A percentile compares a stretch with the other conserved stretches of the same genome.
phyloP scores from a whole-genome alignment of 495 filamentous ascomycete species.

The Lophiostoma macrostomum region DNA sequence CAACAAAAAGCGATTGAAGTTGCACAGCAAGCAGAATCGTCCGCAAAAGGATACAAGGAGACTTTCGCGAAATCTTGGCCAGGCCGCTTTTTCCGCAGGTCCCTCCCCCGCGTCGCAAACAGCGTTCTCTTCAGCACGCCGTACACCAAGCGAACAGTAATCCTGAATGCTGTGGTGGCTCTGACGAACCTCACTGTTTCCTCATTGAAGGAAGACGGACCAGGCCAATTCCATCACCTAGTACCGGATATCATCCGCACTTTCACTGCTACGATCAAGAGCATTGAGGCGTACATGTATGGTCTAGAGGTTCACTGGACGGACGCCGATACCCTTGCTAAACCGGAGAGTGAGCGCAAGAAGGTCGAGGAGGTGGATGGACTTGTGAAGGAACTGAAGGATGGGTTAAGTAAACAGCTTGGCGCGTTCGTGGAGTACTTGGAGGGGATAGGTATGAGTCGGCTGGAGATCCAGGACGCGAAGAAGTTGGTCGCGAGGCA shows the following conservation, averaged over 20 bases:
- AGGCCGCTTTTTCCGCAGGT: slow-evolving; percentile 69
- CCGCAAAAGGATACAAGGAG: background rate
- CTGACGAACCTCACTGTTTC: slow-evolving; percentile 65
- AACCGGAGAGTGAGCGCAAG: slow-evolving; percentile 20
- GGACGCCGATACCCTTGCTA: slow-evolving; percentile 53
- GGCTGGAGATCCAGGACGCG: slow-evolving; percentile 66
- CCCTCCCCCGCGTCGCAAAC: slow-evolving; percentile 59
- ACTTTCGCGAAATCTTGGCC: slow-evolving; percentile 44
- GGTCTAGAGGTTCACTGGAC: slow-evolving; percentile 74
- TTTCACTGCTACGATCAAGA: slow-evolving; percentile 62
- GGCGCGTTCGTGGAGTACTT: slow-evolving; percentile 67
- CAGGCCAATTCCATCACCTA: slow-evolving; percentile 77
- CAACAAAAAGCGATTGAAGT: slow-evolving; percentile 29
- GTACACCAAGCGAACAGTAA: slow-evolving; percentile 58
- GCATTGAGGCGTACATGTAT: slow-evolving; percentile 65
- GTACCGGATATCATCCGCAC: slow-evolving; percentile 68
- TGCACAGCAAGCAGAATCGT: slow-evolving; percentile 7
- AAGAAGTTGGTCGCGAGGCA: slow-evolving; percentile 44
- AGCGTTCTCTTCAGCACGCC: slow-evolving; percentile 67
- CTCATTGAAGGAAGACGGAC: slow-evolving; percentile 79
- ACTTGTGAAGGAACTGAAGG: slow-evolving; percentile 57
- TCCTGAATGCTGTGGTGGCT: slow-evolving; percentile 68
- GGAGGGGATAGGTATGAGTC: slow-evolving; percentile 59
- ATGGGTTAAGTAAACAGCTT: slow-evolving; percentile 60
- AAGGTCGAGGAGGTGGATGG: slow-evolving; percentile 54